These are phyloP conservation scores for Torulaspora maleeae DNA, from an alignment of 805 yeast species.

Conservation along the genomic window DNA sequence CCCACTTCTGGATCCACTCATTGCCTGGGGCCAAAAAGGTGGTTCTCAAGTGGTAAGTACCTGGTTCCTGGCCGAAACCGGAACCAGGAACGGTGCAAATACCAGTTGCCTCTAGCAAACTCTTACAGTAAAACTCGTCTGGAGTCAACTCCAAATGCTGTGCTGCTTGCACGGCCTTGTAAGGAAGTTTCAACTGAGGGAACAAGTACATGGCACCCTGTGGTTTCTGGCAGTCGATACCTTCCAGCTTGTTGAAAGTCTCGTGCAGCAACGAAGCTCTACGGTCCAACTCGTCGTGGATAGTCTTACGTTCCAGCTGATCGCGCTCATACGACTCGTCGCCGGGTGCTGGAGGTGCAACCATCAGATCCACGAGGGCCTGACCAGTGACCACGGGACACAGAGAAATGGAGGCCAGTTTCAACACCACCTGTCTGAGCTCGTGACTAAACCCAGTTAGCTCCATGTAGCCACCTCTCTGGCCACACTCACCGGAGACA, in stretches of 20 bases:
- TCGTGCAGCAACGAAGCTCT: slow-evolving; percentile 63
- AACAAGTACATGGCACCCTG: slow-evolving; percentile 97
- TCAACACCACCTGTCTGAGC: slow-evolving; percentile 65
- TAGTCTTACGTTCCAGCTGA: slow-evolving; percentile 53
- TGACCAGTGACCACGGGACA: slow-evolving; percentile 97
- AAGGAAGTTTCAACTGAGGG: slow-evolving; percentile 69
- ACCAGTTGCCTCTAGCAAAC: slow-evolving; percentile 81
- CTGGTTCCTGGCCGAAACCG: slow-evolving; percentile 91
- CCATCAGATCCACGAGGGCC: slow-evolving; percentile 87
- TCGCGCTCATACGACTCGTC: slow-evolving; percentile 69
- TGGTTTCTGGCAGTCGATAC: slow-evolving; percentile 81
- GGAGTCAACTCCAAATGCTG: slow-evolving; percentile 51
- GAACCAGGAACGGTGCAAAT: slow-evolving; percentile 97
- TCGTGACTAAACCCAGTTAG: slow-evolving; percentile 72
- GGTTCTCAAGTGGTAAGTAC: slow-evolving; percentile 90
- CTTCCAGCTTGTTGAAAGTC: slow-evolving; percentile 74
- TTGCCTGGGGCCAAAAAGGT: slow-evolving; percentile 95
- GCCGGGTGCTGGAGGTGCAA: slow-evolving; percentile 80
- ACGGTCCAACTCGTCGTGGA: slow-evolving; percentile 55
- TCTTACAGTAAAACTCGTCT: slow-evolving; percentile 86
- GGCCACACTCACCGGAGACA: slow-evolving; percentile 97
- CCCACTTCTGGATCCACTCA: slow-evolving; percentile 81
- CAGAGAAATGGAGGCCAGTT: slow-evolving; percentile 83
- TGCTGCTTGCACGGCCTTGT: slow-evolving; percentile 60
- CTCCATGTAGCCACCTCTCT: slow-evolving; percentile 99